A percentile compares a stretch with the other conserved stretches of the same genome.
phyloP scores from a whole-genome alignment of 2,329 filamentous ascomycete species.

The Cordyceps cateniannulata region DNA sequence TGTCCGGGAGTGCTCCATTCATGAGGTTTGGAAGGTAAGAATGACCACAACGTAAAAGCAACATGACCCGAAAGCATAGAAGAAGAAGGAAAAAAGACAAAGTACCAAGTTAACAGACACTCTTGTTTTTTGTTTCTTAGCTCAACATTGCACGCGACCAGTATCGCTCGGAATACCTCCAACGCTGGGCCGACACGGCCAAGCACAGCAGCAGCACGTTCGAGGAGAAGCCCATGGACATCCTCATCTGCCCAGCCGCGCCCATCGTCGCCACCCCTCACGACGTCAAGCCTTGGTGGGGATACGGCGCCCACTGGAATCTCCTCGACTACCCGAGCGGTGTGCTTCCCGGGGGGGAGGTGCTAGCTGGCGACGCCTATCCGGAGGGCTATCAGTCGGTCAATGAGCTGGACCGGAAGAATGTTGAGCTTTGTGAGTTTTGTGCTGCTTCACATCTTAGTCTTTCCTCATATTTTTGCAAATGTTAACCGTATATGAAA shows the following conservation, averaged over 20 bases:
- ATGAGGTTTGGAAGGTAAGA: slow-evolving; percentile 24
- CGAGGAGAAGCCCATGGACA: not conserved
- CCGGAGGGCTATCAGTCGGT: slow-evolving; percentile 12
- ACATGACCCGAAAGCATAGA: not conserved
- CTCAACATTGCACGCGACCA: not conserved
- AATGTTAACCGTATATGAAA: not conserved
- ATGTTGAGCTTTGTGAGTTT: slow-evolving; percentile 16
- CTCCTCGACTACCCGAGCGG: not conserved
- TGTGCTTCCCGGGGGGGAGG: slow-evolving; percentile 10
- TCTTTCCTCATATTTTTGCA: not conserved
- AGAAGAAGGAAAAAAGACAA: not conserved
- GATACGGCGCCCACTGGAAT: not conserved
- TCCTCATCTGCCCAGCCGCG: slow-evolving; percentile 21
- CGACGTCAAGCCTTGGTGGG: not conserved
- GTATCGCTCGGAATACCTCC: not conserved
- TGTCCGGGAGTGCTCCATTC: slow-evolving; percentile 26
- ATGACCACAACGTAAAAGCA: not conserved
- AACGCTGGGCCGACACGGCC: not conserved
- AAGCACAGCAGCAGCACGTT: not conserved
- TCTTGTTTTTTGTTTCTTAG: not conserved
- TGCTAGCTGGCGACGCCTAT: slow-evolving; percentile 14
- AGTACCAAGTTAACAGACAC: not conserved
- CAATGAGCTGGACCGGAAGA: slow-evolving; percentile 16
- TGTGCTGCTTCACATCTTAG: not conserved
- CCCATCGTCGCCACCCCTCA: slow-evolving; percentile 34